A percentile compares a stretch with the other conserved stretches of the same genome.
Evolutionary conservation across 2,329 filamentous ascomycete genomes (phyloP).

Genomic region (Aspergillus awamori): DNA sequence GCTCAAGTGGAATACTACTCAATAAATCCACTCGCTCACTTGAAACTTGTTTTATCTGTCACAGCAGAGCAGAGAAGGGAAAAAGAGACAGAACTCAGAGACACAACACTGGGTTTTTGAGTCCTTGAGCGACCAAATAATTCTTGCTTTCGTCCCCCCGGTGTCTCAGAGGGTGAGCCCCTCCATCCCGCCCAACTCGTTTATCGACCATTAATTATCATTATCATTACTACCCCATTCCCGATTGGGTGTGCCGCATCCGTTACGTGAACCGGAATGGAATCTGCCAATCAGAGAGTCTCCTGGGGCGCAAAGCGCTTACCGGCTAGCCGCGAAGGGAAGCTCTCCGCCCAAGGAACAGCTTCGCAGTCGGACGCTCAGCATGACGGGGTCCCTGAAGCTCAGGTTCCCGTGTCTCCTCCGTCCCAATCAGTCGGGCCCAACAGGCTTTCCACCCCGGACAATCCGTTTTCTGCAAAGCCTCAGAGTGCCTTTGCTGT

Average conservation of each 20-base stretch:
- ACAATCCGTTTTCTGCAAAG: conserved; percentile 2
- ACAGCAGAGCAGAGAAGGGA: background rate
- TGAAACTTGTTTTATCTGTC: background rate
- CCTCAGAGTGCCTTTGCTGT: conserved; percentile 4
- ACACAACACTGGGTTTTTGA: background rate
- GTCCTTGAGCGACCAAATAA: too few relatives aligned
- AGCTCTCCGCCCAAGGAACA: background rate
- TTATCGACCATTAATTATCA: too few relatives aligned
- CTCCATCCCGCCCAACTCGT: conserved; percentile 8
- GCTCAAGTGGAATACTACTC: background rate
- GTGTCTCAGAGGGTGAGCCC: conserved; percentile 13
- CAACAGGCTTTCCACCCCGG: conserved; percentile 9
- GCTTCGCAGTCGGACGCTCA: background rate
- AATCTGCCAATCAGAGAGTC: conserved; percentile 21
- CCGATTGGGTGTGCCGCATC: conserved; percentile 24
- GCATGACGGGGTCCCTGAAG: conserved; percentile 1
- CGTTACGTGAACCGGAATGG: conserved; percentile 21
- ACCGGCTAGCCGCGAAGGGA: conserved; percentile 15
- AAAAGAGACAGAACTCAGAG: background rate
- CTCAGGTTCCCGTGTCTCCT: conserved; percentile 2
- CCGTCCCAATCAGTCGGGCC: conserved; percentile 1
- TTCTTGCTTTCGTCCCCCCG: background rate
- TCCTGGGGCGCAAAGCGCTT: conserved; percentile 19
- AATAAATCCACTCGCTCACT: background rate
- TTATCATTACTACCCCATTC: conserved; percentile 10